Conservation (phyloP, 176 grass and related monocot genomes). For the Saccharum officinarum region DNA sequence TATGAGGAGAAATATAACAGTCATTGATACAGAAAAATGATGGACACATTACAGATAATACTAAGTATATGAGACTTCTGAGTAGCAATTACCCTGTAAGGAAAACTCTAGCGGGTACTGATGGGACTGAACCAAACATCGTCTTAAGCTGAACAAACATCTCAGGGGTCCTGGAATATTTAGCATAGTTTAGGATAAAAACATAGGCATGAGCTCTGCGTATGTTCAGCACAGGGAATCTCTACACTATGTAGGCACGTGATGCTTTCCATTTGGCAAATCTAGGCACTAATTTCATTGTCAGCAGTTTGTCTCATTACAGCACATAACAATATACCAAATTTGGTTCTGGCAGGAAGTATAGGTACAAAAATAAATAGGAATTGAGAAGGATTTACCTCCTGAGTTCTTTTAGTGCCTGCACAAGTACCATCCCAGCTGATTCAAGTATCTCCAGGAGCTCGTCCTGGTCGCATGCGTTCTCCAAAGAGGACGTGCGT, state of each 20-base stretch:
- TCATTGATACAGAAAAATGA: not conserved
- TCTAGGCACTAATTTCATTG: not conserved
- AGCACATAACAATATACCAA: not conserved
- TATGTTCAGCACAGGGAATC: not conserved
- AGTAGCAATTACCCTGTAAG: conserved; percentile 53
- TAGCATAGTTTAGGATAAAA: conserved; percentile 27
- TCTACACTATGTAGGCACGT: not conserved
- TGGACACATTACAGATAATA: not conserved
- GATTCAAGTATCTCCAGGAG: conserved; percentile 47
- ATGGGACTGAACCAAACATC: conserved; percentile 59
- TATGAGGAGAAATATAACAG: conserved; percentile 36
- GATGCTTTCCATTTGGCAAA: not conserved
- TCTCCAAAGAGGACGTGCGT: not conserved
- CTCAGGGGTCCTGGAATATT: conserved; percentile 55
- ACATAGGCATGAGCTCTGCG: not conserved
- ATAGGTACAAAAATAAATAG: not conserved
- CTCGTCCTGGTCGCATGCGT: not conserved
- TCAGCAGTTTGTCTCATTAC: not conserved
- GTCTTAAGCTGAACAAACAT: conserved; percentile 62
- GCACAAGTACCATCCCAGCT: conserved; percentile 48
- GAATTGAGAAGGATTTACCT: conserved; percentile 17
- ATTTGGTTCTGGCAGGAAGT: not conserved
- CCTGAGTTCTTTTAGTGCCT: conserved; percentile 53
- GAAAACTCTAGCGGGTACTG: conserved; percentile 61
- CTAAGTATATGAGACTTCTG: not conserved